A percentile compares a stretch with the other conserved stretches of the same genome.
Conservation (phyloP, 257 asterid species). For the Plantago ovata region DNA sequence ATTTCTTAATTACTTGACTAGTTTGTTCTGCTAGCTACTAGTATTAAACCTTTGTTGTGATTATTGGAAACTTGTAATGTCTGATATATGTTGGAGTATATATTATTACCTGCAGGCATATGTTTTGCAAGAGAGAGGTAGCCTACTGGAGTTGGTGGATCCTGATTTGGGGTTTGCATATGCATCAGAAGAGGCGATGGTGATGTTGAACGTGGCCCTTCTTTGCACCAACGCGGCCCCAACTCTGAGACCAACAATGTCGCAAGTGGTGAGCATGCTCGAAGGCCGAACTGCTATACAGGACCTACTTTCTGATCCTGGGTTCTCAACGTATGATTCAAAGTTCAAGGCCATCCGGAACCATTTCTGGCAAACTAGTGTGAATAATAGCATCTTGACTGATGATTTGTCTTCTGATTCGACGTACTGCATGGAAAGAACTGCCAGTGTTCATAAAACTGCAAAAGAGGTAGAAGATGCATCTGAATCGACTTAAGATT, state of each 20-base stretch:
- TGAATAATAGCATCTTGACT: conserved; percentile 50
- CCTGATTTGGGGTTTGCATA: conserved; percentile 63
- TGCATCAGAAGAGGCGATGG: conserved; percentile 61
- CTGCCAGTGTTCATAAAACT: conserved; percentile 23
- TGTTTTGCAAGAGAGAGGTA: conserved; percentile 76
- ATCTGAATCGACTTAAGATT: not conserved
- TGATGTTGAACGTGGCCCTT: conserved; percentile 68
- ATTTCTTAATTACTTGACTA: not conserved
- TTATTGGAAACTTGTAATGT: not conserved
- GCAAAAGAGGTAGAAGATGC: conserved; percentile 12
- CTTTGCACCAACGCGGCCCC: conserved; percentile 83
- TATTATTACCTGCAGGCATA: too few species aligned
- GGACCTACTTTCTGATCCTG: conserved; percentile 75
- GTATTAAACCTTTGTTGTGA: not conserved
- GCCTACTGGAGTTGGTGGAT: conserved; percentile 69
- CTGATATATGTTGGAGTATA: too few species aligned
- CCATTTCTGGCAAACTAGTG: conserved; percentile 82
- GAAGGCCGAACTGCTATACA: conserved; percentile 79
- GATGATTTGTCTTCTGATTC: conserved; percentile 43
- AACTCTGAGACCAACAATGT: conserved; percentile 77
- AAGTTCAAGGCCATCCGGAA: conserved; percentile 59
- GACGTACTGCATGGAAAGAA: conserved; percentile 35
- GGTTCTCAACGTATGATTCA: conserved; percentile 49
- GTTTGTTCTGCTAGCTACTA: not conserved
- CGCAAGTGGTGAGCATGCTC: conserved; percentile 92